Base-by-base conservation (phyloP, 768 basidiomycete species). In the Leucosporidium creatinivorum region DNA sequence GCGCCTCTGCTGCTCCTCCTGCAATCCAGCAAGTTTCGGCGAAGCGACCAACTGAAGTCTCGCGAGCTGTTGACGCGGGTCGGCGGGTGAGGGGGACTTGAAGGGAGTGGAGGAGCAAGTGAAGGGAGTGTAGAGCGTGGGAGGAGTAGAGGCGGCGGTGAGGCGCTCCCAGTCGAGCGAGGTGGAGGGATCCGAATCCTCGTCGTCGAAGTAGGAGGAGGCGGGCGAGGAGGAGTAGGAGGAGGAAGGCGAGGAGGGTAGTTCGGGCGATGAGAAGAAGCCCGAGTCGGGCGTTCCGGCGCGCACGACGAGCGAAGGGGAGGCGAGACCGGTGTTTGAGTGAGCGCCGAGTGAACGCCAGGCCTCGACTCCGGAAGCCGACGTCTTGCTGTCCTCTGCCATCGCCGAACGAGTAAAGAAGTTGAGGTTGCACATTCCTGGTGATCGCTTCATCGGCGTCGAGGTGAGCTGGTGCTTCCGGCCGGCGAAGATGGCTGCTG, bases 401-500 rank as follows among this genome's bases (percentile, higher is more conserved):
- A 65, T 61, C 36, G 66, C 69, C 13, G 58, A 50, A 36, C 49
- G 60, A 3, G 69, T 67, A 63, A 70, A 70, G 25, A 50, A 55
- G 50, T 56, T 64, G 19, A 70, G 50, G 49, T 30, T 47, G 12
- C 25, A 49, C 49, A 67, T 67, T 25, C 59, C 69, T 5, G 69
- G 69, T 10, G 63, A 64, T 17, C 69, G 62, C 51, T 52, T 25
- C 69, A 70, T 70, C 47, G 63, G 69, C 6, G 49, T 64, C 13
- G 65, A 64, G 18, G 62, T 58, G 31, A 54, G 66, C 15, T 58
- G 61, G 4, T 58, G 51, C 54, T 60, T 66, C 8, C 8, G 39
- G 15, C 39, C 48, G 58, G 64, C 49, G 66, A 67, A 70, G 60
- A 67, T 64, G n/a, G 62, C 58, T 2, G 62, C 62, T 5, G 69